Evolutionary conservation across 352 stramenopile species (phyloP).

Genomic region (Phytophthora citrophthora): DNA sequence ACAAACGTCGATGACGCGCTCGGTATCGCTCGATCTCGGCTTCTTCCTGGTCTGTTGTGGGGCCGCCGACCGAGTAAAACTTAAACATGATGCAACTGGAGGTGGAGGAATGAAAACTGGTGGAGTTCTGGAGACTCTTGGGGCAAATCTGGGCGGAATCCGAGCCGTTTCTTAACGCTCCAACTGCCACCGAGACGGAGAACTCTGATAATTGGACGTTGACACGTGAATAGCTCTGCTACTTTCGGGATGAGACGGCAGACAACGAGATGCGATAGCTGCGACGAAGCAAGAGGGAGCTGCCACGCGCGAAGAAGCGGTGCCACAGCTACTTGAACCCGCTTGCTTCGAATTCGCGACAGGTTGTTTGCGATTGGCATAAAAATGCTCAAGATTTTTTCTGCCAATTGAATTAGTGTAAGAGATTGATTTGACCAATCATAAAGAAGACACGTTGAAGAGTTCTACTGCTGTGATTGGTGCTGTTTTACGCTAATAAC

Average conservation of each 20-base stretch:
- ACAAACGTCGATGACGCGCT: conserved; percentile 42
- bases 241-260: conserved; percentile 1
- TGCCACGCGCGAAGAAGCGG: not conserved
- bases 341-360: not conserved
- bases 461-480: not conserved
- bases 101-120: conserved; percentile 12
- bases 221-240: not conserved
- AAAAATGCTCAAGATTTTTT: not conserved
- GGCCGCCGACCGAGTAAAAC: conserved; percentile 21
- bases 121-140: conserved; percentile 4
- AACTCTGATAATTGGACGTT: not conserved
- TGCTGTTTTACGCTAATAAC: conserved; percentile 5
- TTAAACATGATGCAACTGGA: conserved; percentile 25
- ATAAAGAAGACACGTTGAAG: not conserved
- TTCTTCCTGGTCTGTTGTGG: conserved; percentile 19
- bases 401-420: not conserved
- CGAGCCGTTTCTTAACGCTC: conserved; percentile 24
- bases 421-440: not conserved
- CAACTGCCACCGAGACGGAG: not conserved
- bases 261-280: not conserved
- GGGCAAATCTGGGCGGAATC: conserved; percentile 17
- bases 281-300: not conserved
- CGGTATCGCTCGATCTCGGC: conserved; percentile 54
- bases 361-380: not conserved
- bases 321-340: not conserved